phyloP scores from a whole-genome alignment of 2,329 filamentous ascomycete species.

The Tolypocladium paradoxum region DNA sequence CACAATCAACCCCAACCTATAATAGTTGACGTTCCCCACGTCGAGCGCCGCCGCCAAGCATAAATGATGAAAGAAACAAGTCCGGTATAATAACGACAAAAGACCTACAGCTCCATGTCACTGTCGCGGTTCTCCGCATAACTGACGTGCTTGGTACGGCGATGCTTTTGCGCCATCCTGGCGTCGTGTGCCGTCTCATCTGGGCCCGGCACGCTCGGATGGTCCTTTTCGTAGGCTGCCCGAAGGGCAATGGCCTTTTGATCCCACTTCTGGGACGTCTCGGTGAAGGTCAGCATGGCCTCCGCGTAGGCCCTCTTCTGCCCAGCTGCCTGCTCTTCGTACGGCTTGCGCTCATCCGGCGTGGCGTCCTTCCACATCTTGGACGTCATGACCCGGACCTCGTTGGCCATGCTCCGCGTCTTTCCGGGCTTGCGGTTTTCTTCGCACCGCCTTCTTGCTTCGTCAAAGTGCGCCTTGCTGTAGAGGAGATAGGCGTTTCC shows the following conservation, averaged over 20 bases:
- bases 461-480: constrained; percentile 67
- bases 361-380: constrained; percentile 80
- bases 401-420: constrained; percentile 59
- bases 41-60: neutral
- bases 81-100: neutral
- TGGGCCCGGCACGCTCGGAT: constrained; percentile 26
- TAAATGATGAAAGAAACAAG: constrained; percentile 1
- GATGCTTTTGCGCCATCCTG: constrained; percentile 17
- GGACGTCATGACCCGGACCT: constrained; percentile 76
- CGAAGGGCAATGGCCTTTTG: constrained; percentile 45
- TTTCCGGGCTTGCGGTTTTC: constrained; percentile 52
- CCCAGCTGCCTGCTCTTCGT: constrained; percentile 59
- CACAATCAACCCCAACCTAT: neutral
- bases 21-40: neutral
- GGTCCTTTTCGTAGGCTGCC: constrained; percentile 38
- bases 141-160: constrained; percentile 25
- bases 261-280: constrained; percentile 62
- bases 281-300: constrained; percentile 48
- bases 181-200: constrained; percentile 12
- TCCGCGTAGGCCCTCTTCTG: constrained; percentile 57
- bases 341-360: constrained; percentile 63
- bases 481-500: constrained; percentile 85
- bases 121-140: constrained; percentile 24
- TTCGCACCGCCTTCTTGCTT: constrained; percentile 48
- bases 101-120: constrained; percentile 13